A percentile compares a stretch with the other conserved stretches of the same genome.
Evolutionary conservation across 2,329 filamentous ascomycete genomes (phyloP).

Genomic region (Bertia moriformis): DNA sequence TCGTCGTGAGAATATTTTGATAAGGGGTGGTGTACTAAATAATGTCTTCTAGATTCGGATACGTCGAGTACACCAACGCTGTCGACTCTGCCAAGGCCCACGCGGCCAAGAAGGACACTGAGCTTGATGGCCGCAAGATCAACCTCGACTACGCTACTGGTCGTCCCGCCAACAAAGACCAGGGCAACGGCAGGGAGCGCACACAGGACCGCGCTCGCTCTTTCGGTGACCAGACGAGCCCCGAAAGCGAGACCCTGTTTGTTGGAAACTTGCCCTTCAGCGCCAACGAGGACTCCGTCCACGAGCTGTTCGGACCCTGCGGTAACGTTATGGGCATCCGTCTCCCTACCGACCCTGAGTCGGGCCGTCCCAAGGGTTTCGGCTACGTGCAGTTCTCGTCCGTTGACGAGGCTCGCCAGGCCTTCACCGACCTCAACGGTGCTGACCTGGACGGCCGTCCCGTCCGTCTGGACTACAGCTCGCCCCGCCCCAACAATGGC

Average conservation of each 20-base stretch:
- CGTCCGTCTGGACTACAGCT: constrained; percentile 71
- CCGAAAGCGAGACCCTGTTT: constrained; percentile 75
- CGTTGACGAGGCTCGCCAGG: constrained; percentile 68
- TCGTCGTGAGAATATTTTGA: too few species aligned
- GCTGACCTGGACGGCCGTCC: constrained; percentile 57
- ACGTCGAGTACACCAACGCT: constrained; percentile 67
- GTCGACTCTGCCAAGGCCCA: constrained; percentile 59
- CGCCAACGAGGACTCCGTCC: constrained; percentile 61
- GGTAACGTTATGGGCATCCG: constrained; percentile 64
- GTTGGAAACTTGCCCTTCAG: constrained; percentile 84
- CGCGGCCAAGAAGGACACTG: constrained; percentile 58
- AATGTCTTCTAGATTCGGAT: constrained; percentile 55
- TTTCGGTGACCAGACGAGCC: constrained; percentile 68
- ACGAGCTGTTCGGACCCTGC: constrained; percentile 59
- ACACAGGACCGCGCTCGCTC: constrained; percentile 29
- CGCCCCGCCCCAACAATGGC: constrained; percentile 41
- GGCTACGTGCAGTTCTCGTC: constrained; percentile 77
- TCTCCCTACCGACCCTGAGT: constrained; percentile 76
- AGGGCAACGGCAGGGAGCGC: constrained; percentile 30
- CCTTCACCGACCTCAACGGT: constrained; percentile 57
- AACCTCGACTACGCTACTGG: constrained; percentile 68
- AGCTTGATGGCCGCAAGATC: constrained; percentile 60
- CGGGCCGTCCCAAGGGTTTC: constrained; percentile 77
- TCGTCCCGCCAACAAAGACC: constrained; percentile 36
- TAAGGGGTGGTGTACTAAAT: too few species aligned